A percentile compares a stretch with the other conserved stretches of the same genome.
These are phyloP conservation scores for Oldenlandia corymbosa DNA, from an alignment of 257 asterid species.

Conservation along the genomic window DNA sequence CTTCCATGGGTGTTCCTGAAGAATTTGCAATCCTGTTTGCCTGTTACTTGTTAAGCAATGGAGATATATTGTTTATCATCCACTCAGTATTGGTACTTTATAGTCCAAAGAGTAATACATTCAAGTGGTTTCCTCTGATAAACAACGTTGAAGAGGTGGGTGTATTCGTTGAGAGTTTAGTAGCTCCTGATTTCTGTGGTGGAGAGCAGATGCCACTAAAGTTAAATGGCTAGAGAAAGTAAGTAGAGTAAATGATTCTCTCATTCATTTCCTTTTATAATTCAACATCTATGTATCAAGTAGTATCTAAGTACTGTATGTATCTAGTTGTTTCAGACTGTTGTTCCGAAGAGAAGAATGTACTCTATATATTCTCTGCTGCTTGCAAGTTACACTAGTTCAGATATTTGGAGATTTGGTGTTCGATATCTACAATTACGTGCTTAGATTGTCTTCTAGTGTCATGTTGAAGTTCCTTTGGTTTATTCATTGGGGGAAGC, in stretches of 20 bases:
- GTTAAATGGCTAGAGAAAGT: not conserved
- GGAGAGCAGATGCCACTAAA: not conserved
- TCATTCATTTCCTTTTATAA: no score
- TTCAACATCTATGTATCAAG: no score
- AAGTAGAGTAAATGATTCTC: slow-evolving; percentile 1
- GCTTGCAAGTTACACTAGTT: no score
- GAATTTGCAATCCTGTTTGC: slow-evolving; percentile 23
- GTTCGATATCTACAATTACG: no score
- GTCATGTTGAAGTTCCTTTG: no score
- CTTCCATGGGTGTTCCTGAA: slow-evolving; percentile 26
- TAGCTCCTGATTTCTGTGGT: slow-evolving; percentile 13
- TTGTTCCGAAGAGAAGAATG: no score
- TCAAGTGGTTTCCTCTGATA: slow-evolving; percentile 32
- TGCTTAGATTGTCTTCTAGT: no score
- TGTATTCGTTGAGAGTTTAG: slow-evolving; percentile 39
- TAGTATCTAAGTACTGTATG: no score
- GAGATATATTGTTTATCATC: slow-evolving; percentile 34
- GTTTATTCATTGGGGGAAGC: no score
- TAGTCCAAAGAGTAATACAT: slow-evolving; percentile 24
- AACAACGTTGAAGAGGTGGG: slow-evolving; percentile 6
- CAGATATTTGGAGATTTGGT: no score
- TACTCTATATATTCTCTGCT: no score
- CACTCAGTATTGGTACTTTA: slow-evolving; percentile 29
- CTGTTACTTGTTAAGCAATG: slow-evolving; percentile 32
- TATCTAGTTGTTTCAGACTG: no score